phyloP scores from a whole-genome alignment of 345 rosid genomes.

The Orychophragmus violaceus region DNA sequence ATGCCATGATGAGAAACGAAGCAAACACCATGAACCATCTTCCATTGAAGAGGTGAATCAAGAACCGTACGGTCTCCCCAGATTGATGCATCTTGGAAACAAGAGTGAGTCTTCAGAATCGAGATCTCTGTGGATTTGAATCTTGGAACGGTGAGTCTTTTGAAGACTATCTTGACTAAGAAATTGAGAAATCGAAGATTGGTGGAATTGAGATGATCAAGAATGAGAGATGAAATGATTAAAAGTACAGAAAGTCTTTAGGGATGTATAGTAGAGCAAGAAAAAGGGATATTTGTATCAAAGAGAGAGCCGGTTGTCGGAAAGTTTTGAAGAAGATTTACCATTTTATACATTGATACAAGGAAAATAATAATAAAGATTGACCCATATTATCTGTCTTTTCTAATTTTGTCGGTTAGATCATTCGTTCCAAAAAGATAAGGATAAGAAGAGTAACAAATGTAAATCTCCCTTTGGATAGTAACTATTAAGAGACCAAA shows the following conservation, averaged over 20 bases:
- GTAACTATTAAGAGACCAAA: neutral
- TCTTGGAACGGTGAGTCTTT: neutral
- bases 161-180: conserved; percentile 4
- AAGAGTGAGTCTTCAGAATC: neutral
- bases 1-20: conserved; percentile 79
- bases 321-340: neutral
- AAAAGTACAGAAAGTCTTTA: conserved; percentile 3
- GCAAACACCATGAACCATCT: conserved; percentile 94
- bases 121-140: conserved; percentile 7
- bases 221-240: neutral
- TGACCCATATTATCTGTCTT: conserved; percentile 18
- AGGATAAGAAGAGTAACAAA: neutral
- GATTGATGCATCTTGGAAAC: neutral
- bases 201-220: neutral
- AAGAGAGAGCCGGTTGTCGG: conserved; percentile 7
- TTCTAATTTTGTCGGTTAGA: conserved; percentile 16
- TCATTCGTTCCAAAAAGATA: neutral
- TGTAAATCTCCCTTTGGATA: neutral
- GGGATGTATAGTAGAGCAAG: conserved; percentile 18
- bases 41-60: conserved; percentile 45
- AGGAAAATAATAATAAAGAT: neutral
- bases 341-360: neutral
- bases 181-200: neutral
- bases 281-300: neutral
- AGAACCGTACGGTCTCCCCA: conserved; percentile 30